phyloP scores from a whole-genome alignment of 1,284 basidiomycete species.

The Ceratobasidium sp. region DNA sequence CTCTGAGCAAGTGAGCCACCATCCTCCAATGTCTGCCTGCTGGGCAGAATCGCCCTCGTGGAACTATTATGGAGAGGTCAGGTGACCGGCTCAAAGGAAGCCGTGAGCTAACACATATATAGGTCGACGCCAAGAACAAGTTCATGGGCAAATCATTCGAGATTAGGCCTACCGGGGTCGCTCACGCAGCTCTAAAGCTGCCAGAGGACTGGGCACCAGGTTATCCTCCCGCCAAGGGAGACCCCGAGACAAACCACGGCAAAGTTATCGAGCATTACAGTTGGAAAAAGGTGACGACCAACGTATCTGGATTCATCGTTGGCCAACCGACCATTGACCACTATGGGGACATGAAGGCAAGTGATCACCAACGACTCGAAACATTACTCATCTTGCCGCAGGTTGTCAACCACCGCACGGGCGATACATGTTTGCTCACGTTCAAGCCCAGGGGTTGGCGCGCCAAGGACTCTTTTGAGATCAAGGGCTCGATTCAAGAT shows the following conservation, averaged over 20 bases:
- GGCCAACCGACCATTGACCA: constrained; percentile 96
- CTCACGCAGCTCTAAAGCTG: constrained; percentile 85
- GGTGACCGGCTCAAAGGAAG: neutral
- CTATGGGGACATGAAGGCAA: constrained; percentile 91
- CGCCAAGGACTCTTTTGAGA: constrained; percentile 90
- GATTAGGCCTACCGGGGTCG: constrained; percentile 93
- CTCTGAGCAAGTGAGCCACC: constrained; percentile 95
- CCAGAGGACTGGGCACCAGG: constrained; percentile 62
- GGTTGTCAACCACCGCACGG: constrained; percentile 91
- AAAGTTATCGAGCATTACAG: constrained; percentile 83
- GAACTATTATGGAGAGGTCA: constrained; percentile 90
- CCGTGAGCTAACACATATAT: neutral
- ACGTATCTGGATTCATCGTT: constrained; percentile 91
- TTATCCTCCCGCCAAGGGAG: constrained; percentile 49
- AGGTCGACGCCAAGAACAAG: constrained; percentile 92
- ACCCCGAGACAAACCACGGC: constrained; percentile 46
- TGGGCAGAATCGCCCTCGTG: constrained; percentile 89
- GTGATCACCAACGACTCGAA: constrained; percentile 47
- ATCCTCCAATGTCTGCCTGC: constrained; percentile 97
- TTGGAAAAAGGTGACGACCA: constrained; percentile 96
- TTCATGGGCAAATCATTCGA: constrained; percentile 98
- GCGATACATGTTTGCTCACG: constrained; percentile 87
- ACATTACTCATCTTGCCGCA: constrained; percentile 47
- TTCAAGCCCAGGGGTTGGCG: constrained; percentile 98
- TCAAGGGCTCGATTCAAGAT: constrained; percentile 84